phyloP scores from a whole-genome alignment of 2,329 filamentous ascomycete species.

The Paradendryphiella salina region DNA sequence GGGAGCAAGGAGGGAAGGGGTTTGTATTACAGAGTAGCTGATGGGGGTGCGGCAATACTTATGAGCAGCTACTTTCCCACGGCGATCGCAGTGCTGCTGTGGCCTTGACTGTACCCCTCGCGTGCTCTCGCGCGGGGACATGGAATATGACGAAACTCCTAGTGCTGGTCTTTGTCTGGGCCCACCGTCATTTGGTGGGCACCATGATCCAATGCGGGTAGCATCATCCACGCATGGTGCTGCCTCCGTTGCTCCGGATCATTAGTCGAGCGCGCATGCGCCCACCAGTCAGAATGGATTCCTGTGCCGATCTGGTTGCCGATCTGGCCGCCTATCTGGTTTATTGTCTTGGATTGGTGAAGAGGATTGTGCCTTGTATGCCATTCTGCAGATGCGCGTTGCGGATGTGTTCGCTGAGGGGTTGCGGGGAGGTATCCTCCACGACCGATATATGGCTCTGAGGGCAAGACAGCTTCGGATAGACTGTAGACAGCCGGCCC shows the following conservation, averaged over 20 bases:
- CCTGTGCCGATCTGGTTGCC: slow-evolving; percentile 19
- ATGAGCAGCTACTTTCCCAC: slow-evolving; percentile 13
- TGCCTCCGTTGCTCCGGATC: slow-evolving; percentile 35
- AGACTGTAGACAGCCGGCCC: slow-evolving; percentile 2
- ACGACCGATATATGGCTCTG: background rate
- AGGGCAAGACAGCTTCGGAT: background rate
- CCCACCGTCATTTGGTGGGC: slow-evolving; percentile 24
- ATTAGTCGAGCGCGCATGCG: slow-evolving; percentile 23
- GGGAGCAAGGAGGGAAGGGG: background rate
- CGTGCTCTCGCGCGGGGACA: slow-evolving; percentile 36
- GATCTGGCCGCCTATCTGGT: slow-evolving; percentile 6
- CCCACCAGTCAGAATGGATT: slow-evolving; percentile 10
- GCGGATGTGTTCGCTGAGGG: background rate
- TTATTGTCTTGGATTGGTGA: background rate
- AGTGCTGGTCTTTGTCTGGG: slow-evolving; percentile 34
- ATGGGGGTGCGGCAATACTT: slow-evolving; percentile 29
- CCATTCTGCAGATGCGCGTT: background rate
- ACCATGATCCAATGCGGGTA: slow-evolving; percentile 25
- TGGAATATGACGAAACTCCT: slow-evolving; percentile 38
- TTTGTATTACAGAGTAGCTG: slow-evolving; percentile 2
- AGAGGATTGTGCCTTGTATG: background rate
- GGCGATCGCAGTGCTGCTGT: slow-evolving; percentile 12
- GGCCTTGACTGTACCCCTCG: slow-evolving; percentile 30
- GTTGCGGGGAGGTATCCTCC: slow-evolving; percentile 6
- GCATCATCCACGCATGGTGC: slow-evolving; percentile 14